Base-by-base conservation (phyloP, 768 basidiomycete species). In the Dentipellis fragilis region DNA sequence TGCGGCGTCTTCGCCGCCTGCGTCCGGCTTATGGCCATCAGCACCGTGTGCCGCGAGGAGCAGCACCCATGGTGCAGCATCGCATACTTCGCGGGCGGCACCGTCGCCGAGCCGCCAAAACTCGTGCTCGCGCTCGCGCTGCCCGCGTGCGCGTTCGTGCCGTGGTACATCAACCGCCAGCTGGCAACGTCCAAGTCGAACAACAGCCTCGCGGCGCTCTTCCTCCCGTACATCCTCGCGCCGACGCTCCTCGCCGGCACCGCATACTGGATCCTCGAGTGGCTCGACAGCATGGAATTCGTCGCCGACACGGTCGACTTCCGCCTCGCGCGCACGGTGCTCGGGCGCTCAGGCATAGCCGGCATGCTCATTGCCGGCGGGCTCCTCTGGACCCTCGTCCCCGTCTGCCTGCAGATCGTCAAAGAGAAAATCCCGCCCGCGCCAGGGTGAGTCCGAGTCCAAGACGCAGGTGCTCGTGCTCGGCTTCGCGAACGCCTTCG, bases 41-140 rank as follows among this genome's bases (percentile, higher is more conserved):
- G 88, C 66, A 95, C 93, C 0, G 81, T 93, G 9, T 98, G 95
- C 65, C 76, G 96, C 59, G 95, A 99, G 67, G 95, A 98, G 65
- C 95, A 97, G 68, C 84, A 89, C 40, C 85, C 91, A 0, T 87
- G 81, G 67, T 99, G 96, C 65, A 75, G 79, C 58, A 86, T 93
- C 54, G 94, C 95, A 0, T 98, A 94, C 72, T 96, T 89, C 66
- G 73, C 83, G 0, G 87, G 88, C 0, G 80, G 84, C 0, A 77
- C 84, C 9, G 70, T 83, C 0, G 82, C 88, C 7, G 73, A 83
- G 2, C 82, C 90, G 0, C 86, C 90, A 0, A 49, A 71, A 1
- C 71, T 74, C 34, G 78, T 86, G 7, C 70, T 93, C 21, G 57
- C 80, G 17, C 67, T 84, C n/a, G 74, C 80, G 14, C 64, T 86